A percentile compares a stretch with the other conserved stretches of the same genome.
Evolutionary conservation across 768 basidiomycete species (phyloP).

Genomic region (Psilocybe azurescens): DNA sequence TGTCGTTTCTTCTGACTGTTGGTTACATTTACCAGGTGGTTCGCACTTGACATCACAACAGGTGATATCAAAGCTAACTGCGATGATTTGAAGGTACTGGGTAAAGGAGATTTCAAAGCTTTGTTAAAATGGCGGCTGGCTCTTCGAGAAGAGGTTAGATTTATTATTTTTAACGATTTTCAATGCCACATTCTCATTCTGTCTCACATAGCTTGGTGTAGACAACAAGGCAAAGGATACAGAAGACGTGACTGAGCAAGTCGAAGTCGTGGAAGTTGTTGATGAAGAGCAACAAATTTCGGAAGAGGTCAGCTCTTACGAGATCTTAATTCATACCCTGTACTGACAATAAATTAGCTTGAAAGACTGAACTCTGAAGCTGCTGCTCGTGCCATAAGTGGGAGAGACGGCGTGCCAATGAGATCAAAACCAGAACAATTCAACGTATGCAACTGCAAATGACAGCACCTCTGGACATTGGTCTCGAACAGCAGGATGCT

Average conservation of each 20-base stretch:
- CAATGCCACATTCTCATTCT: neutral
- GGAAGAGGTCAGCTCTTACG: conserved; percentile 66
- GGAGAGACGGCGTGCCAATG: conserved; percentile 85
- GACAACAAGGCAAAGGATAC: conserved; percentile 78
- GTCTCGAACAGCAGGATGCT: conserved; percentile 86
- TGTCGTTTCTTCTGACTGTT: conserved; percentile 7
- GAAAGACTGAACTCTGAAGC: conserved; percentile 83
- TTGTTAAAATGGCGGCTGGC: conserved; percentile 90
- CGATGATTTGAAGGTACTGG: conserved; percentile 93
- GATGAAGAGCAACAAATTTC: conserved; percentile 92
- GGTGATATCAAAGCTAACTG: conserved; percentile 83
- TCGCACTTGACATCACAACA: conserved; percentile 72
- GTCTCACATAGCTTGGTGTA: conserved; percentile 67
- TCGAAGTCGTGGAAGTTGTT: conserved; percentile 67
- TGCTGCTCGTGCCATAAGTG: conserved; percentile 74
- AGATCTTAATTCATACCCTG: neutral
- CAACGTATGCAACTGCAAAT: conserved; percentile 97
- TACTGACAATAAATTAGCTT: conserved; percentile 54
- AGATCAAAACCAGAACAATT: conserved; percentile 84
- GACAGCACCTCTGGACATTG: conserved; percentile 97
- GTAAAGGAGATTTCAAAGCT: conserved; percentile 96
- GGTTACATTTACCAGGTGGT: conserved; percentile 59
- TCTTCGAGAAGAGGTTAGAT: conserved; percentile 85
- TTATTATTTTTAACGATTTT: neutral
- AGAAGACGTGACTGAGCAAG: conserved; percentile 77